Evolutionary conservation across 805 yeast genomes (phyloP).

Genomic region (Jamesozyma hellenica): DNA sequence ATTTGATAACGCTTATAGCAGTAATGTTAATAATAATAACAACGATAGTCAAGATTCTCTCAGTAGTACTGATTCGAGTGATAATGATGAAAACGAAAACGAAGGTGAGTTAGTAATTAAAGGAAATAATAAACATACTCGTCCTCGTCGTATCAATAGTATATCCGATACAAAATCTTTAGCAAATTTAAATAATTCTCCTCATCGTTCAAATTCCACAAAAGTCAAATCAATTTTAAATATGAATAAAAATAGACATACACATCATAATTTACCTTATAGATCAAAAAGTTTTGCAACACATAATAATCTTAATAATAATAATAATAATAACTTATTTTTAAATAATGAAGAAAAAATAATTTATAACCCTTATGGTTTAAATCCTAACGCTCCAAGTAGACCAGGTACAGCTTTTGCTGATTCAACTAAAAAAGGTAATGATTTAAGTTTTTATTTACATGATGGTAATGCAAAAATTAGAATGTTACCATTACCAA

Average conservation of each 20-base stretch:
- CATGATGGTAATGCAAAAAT: slow-evolving; percentile 32
- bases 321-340: not conserved
- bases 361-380: slow-evolving; percentile 58
- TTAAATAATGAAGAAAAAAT: slow-evolving; percentile 29
- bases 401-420: slow-evolving; percentile 11
- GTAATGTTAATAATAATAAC: not conserved
- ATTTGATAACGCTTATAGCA: not conserved
- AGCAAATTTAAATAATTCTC: too few relatives aligned
- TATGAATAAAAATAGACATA: slow-evolving; percentile 3
- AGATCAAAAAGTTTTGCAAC: slow-evolving; percentile 9
- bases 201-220: too few relatives aligned
- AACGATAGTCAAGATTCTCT: too few relatives aligned
- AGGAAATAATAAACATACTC: not conserved
- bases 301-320: slow-evolving; percentile 7
- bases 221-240: not conserved
- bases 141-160: not conserved
- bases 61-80: not conserved
- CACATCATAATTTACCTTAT: slow-evolving; percentile 8
- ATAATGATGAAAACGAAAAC: not conserved
- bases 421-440: slow-evolving; percentile 6
- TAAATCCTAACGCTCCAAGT: slow-evolving; percentile 11
- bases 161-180: not conserved
- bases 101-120: not conserved
- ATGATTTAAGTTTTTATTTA: slow-evolving; percentile 26
- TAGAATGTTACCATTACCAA: slow-evolving; percentile 49